A percentile compares a stretch with the other conserved stretches of the same genome.
These are phyloP conservation scores for Musa balbisiana DNA, from an alignment of 202 grass and related monocot species.

Conservation along the genomic window DNA sequence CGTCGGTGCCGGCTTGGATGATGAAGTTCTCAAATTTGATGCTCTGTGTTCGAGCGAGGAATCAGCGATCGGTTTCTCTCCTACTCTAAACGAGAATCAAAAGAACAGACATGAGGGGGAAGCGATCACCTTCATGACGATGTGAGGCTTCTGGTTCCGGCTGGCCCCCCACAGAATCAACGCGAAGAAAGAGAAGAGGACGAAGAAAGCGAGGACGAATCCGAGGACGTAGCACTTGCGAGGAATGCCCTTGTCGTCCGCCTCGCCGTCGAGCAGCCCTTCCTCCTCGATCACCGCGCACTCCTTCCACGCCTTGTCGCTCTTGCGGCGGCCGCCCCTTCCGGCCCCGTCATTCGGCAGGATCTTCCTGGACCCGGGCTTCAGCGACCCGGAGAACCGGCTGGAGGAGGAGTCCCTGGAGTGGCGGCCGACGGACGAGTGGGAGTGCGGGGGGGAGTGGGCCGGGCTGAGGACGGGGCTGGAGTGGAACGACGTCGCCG, in stretches of 20 bases:
- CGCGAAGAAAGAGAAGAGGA: constrained; percentile 86
- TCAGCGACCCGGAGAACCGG: constrained; percentile 52
- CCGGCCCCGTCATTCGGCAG: constrained; percentile 11
- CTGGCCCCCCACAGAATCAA: constrained; percentile 89
- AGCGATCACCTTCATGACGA: constrained; percentile 44
- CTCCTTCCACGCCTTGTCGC: constrained; percentile 46
- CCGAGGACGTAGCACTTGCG: constrained; percentile 37
- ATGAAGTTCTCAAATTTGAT: constrained; percentile 73
- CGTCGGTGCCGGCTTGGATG: constrained; percentile 87
- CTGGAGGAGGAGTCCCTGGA: constrained; percentile 62
- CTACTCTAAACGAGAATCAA: neutral
- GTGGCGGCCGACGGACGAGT: constrained; percentile 31
- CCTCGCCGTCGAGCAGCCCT: constrained; percentile 46
- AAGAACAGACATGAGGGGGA: neutral
- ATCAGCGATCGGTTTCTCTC: neutral
- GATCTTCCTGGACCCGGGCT: constrained; percentile 31
- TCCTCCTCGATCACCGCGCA: constrained; percentile 73
- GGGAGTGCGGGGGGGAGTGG: constrained; percentile 52
- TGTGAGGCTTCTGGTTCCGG: constrained; percentile 54
- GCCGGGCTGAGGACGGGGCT: constrained; percentile 36
- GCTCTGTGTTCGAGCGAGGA: constrained; percentile 21
- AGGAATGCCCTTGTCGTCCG: constrained; percentile 1
- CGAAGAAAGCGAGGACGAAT: constrained; percentile 53
- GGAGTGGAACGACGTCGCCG: constrained; percentile 50
- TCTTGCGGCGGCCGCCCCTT: neutral